Percentiles rank a stretch among this genome's conserved stretches.
Conservation (phyloP, 768 basidiomycete genomes). For the Kwoniella heveanensis region DNA sequence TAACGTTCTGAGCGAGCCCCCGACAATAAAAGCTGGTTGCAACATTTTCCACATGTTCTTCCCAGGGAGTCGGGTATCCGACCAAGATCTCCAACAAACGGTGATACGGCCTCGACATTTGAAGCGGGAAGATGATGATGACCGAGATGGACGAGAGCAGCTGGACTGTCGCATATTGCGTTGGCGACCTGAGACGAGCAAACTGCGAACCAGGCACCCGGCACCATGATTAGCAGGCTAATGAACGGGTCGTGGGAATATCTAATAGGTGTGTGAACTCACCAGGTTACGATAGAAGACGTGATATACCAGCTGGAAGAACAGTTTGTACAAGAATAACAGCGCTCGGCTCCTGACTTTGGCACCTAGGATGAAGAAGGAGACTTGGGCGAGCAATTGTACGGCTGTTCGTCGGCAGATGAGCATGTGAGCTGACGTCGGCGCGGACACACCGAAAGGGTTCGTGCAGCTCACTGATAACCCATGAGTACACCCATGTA, state of each 20-base stretch:
- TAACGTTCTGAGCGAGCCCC: conserved; percentile 59
- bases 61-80: conserved; percentile 55
- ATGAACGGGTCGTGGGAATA: no score
- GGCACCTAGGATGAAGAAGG: conserved; percentile 55
- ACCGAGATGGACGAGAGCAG: conserved; percentile 56
- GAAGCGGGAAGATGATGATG: conserved; percentile 57
- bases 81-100: conserved; percentile 50
- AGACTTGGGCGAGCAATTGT: conserved; percentile 52
- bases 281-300: conserved; percentile 54
- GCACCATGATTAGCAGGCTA: no score
- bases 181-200: conserved; percentile 56
- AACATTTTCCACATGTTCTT: conserved; percentile 56
- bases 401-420: conserved; percentile 33
- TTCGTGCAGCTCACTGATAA: conserved; percentile 45
- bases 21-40: conserved; percentile 57
- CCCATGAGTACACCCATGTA: conserved; percentile 58
- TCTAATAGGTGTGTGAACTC: no score
- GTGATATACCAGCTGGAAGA: conserved; percentile 54
- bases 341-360: conserved; percentile 58
- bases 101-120: conserved; percentile 56
- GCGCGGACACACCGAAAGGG: no score
- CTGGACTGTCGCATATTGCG: conserved; percentile 57
- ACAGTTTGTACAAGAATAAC: conserved; percentile 57
- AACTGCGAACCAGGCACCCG: conserved; percentile 40
- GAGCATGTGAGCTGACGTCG: no score